Percentiles rank a stretch among this genome's conserved stretches.
Conservation (phyloP, 768 basidiomycete genomes). For the Mycena vulgaris region DNA sequence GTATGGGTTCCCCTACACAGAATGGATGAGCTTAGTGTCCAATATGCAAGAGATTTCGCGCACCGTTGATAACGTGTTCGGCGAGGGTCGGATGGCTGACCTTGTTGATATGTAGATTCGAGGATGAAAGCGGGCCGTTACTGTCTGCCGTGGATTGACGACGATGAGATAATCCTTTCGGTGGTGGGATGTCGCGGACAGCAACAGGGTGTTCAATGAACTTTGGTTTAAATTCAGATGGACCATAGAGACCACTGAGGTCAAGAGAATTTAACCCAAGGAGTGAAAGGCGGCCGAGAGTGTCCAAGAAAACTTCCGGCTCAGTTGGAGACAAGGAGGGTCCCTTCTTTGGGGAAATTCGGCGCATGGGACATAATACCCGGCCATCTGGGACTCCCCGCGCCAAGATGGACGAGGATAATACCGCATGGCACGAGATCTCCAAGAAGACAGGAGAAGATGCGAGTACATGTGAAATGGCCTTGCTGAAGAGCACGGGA, state of each 20-base stretch:
- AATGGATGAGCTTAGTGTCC: neutral
- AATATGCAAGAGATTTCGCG: neutral
- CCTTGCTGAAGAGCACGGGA: constrained; percentile 27
- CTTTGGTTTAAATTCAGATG: constrained; percentile 22
- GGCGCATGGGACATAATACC: constrained; percentile 27
- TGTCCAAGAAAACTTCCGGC: constrained; percentile 23
- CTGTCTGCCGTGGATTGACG: neutral
- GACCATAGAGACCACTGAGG: constrained; percentile 30
- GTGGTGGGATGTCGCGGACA: constrained; percentile 19
- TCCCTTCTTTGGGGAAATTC: constrained; percentile 16
- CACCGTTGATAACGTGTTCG: constrained; percentile 28
- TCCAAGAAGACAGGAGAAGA: constrained; percentile 24
- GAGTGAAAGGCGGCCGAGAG: constrained; percentile 29
- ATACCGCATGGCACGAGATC: constrained; percentile 27
- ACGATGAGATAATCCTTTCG: constrained; percentile 22
- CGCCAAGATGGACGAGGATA: constrained; percentile 22
- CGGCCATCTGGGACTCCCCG: constrained; percentile 16
- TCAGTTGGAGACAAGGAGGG: constrained; percentile 11
- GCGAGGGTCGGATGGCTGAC: constrained; percentile 18
- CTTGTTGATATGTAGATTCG: constrained; percentile 11
- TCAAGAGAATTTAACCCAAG: constrained; percentile 31
- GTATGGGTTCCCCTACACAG: constrained; percentile 15
- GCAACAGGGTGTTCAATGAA: constrained; percentile 24
- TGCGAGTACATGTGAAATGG: constrained; percentile 20
- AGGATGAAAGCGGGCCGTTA: constrained; percentile 17